phyloP scores from a whole-genome alignment of 129 eudicot genomes.

The Glebionis coronaria region DNA sequence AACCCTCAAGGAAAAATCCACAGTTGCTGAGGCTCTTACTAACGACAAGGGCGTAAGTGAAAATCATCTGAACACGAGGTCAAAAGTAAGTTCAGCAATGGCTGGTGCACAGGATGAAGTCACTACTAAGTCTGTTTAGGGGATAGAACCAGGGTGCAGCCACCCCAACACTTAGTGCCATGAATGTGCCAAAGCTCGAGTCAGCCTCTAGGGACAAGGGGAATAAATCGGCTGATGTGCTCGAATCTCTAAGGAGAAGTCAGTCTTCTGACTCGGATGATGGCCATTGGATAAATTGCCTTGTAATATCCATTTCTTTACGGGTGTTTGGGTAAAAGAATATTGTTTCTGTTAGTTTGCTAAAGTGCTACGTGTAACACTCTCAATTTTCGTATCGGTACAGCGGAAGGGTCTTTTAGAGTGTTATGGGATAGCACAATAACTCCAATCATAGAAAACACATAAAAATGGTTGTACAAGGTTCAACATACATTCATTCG shows the following conservation, averaged over 20 bases:
- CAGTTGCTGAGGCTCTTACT: conserved; percentile 60
- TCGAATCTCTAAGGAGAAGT: conserved; percentile 78
- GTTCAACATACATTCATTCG: too few relatives aligned
- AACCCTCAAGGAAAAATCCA: conserved; percentile 50
- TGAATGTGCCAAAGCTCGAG: conserved; percentile 72
- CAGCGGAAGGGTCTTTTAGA: too few relatives aligned
- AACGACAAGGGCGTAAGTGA: conserved; percentile 32
- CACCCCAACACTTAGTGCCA: conserved; percentile 69
- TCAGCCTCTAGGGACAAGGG: conserved; percentile 32
- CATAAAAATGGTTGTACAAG: too few relatives aligned
- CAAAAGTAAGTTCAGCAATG: conserved; percentile 69
- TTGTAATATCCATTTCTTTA: too few relatives aligned
- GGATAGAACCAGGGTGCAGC: too few relatives aligned
- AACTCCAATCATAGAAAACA: too few relatives aligned
- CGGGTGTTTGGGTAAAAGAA: too few relatives aligned
- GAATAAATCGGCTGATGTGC: conserved; percentile 48
- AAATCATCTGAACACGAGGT: conserved; percentile 24
- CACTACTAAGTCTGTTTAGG: conserved; percentile 64
- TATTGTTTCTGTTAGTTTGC: too few relatives aligned
- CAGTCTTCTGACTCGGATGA: conserved; percentile 84
- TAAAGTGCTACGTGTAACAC: too few relatives aligned
- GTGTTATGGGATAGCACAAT: too few relatives aligned
- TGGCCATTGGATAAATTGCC: conserved; percentile 27
- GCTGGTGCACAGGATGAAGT: conserved; percentile 65
- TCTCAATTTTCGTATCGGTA: too few relatives aligned